Conservation (phyloP, 768 basidiomycete genomes). For the Psilocybe sp. region DNA sequence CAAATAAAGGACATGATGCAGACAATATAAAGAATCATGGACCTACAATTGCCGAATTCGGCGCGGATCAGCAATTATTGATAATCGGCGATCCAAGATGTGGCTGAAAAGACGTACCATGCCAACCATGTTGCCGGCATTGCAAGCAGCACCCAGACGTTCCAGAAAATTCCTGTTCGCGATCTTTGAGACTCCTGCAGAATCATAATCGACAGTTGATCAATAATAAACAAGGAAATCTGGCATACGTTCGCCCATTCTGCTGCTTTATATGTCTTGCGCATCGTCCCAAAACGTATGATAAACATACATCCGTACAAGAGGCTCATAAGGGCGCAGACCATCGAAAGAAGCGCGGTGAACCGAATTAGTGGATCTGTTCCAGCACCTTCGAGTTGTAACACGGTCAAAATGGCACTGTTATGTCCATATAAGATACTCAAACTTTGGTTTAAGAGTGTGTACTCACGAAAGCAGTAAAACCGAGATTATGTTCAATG, state of each 20-base stretch:
- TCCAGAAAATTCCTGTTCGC: slow-evolving; percentile 40
- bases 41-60: slow-evolving; percentile 29
- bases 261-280: slow-evolving; percentile 56
- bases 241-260: slow-evolving; percentile 45
- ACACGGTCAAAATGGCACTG: slow-evolving; percentile 27
- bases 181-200: slow-evolving; percentile 47
- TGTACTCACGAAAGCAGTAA: slow-evolving; percentile 22
- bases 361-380: slow-evolving; percentile 52
- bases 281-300: slow-evolving; percentile 60
- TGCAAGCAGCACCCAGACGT: slow-evolving; percentile 67
- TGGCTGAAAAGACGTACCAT: slow-evolving; percentile 33
- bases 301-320: slow-evolving; percentile 62
- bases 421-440: background rate
- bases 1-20: slow-evolving; percentile 63
- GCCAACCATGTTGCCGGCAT: slow-evolving; percentile 64
- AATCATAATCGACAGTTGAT: background rate
- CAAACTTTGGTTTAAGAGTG: background rate
- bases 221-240: background rate
- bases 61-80: too few species aligned
- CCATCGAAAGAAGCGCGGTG: slow-evolving; percentile 50
- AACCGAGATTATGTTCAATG: slow-evolving; percentile 26
- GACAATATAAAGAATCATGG: slow-evolving; percentile 53
- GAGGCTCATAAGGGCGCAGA: slow-evolving; percentile 58
- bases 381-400: slow-evolving; percentile 34
- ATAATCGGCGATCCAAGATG: too few species aligned